phyloP scores from a whole-genome alignment of 225 moss, liverwort and hornwort genomes.

The Bryoerythrophyllum caledonicum region DNA sequence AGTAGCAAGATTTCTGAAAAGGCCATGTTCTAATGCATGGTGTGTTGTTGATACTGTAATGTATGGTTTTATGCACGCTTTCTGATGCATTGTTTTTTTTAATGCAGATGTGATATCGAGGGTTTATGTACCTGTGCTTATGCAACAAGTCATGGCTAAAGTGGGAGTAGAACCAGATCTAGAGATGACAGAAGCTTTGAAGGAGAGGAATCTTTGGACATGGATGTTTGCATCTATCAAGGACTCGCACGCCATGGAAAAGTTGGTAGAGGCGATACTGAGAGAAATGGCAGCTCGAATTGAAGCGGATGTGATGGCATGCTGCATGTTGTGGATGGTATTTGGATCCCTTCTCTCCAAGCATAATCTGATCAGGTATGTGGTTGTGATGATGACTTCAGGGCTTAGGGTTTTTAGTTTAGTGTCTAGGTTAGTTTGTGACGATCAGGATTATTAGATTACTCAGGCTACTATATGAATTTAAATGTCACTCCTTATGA shows the following conservation, averaged over 20 bases:
- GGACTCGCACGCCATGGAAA: constrained; percentile 88
- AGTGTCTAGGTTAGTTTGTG: too few species aligned
- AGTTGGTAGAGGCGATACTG: constrained; percentile 73
- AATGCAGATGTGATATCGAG: constrained; percentile 63
- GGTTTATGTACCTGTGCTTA: constrained; percentile 55
- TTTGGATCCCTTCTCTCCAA: constrained; percentile 61
- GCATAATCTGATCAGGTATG: constrained; percentile 74
- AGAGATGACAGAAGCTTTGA: constrained; percentile 35
- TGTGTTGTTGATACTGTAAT: too few species aligned
- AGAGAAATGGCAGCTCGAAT: constrained; percentile 61
- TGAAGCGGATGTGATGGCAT: constrained; percentile 64
- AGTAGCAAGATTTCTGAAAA: too few species aligned
- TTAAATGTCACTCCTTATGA: neutral
- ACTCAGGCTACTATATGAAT: neutral
- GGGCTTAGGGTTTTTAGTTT: too few species aligned
- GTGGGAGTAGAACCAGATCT: constrained; percentile 39
- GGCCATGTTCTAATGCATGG: neutral
- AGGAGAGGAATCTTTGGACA: constrained; percentile 64
- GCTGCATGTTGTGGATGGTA: constrained; percentile 60
- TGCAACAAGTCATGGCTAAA: constrained; percentile 29
- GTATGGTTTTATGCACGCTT: neutral
- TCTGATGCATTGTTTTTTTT: constrained; percentile 22
- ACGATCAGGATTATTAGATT: constrained; percentile 5
- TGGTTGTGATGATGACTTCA: constrained; percentile 1
- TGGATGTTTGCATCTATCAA: constrained; percentile 54